Percentiles rank a stretch among this genome's conserved stretches.
phyloP scores from a whole-genome alignment of 306 rosid species.

The Ormosia semicastrata region DNA sequence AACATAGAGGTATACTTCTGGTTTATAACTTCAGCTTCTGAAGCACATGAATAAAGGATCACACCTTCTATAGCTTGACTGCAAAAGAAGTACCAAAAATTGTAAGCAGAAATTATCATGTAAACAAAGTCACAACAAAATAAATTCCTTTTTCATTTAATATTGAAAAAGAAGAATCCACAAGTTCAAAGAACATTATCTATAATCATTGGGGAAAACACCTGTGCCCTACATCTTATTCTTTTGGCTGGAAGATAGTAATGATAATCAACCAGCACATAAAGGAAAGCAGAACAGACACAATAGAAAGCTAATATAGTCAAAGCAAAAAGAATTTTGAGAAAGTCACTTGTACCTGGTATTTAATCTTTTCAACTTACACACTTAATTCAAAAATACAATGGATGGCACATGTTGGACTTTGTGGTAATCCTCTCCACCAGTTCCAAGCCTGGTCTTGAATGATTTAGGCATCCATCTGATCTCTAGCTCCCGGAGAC shows the following conservation, averaged over 20 bases:
- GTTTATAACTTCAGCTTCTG: background rate
- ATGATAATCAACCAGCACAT: background rate
- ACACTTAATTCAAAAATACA: conserved; percentile 21
- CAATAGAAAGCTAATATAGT: background rate
- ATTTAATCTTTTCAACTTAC: background rate
- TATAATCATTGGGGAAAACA: background rate
- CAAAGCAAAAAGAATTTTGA: background rate
- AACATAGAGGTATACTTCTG: background rate
- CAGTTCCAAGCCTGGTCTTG: conserved; percentile 30
- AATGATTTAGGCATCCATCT: conserved; percentile 42
- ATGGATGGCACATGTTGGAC: conserved; percentile 51
- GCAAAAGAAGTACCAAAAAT: background rate
- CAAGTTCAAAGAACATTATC: background rate
- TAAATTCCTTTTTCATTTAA: background rate
- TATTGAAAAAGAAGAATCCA: background rate
- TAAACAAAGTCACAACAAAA: background rate
- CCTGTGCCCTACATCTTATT: background rate
- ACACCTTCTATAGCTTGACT: background rate
- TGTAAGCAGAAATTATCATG: background rate
- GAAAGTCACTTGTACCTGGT: background rate
- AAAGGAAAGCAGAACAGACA: background rate
- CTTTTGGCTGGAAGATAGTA: background rate
- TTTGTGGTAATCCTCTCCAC: conserved; percentile 46
- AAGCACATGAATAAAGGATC: background rate
- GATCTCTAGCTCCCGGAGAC: conserved; percentile 41